Evolutionary conservation across 176 grass and related monocot genomes (phyloP), one percentile per base, ranked within the genome.

Genomic region (Cocos nucifera): DNA sequence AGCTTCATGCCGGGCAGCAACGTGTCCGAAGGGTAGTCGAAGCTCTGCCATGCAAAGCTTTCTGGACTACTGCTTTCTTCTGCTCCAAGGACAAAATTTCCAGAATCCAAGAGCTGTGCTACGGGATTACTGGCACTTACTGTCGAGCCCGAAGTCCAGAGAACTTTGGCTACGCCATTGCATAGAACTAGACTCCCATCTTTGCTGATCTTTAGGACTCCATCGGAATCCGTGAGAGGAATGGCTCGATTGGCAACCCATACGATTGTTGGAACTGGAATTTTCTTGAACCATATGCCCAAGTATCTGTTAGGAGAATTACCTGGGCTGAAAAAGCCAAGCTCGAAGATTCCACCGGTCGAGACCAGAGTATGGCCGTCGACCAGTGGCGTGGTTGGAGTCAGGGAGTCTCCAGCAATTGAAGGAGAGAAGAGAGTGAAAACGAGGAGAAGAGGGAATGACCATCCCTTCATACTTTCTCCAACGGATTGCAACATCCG

Each of bases 261-360:
- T 30, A 85, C 75, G 18, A 66, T 49, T 28, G 81, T 89, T 17
- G 54, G 25, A 22, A 71, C 56, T 17, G 65, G 54, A 49, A 90
- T 67, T 6, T 51, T 85, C 69, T 81, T 75, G 53, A 58, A 85
- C 78, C 78, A 85, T 54, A 82, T 79, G 35, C 75, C 75, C 53
- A 82, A 27, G 51, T 79, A 82, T 30, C 72, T 73, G 32, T 84
- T 89, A 3, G 14, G 21, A 8, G 52, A 73, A 76, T 14, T 71
- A 64, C 54, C 69, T 73, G 27, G 56, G 76, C 28, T 52, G 58
- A 87, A 93, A 73, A 93, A 93, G 27, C 89, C 80, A 8, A 93
- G 78, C 20, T 79, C 79, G 17, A 78, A 93, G 67, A 61, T 84
- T 61, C 76, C 72, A 23, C 70, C 75, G 0, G 28, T 14, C 24